Evolutionary conservation across 371 early-diverging fungal species (phyloP), one percentile per base, ranked within the genome.

Genomic region (Lichtheimia corymbifera): DNA sequence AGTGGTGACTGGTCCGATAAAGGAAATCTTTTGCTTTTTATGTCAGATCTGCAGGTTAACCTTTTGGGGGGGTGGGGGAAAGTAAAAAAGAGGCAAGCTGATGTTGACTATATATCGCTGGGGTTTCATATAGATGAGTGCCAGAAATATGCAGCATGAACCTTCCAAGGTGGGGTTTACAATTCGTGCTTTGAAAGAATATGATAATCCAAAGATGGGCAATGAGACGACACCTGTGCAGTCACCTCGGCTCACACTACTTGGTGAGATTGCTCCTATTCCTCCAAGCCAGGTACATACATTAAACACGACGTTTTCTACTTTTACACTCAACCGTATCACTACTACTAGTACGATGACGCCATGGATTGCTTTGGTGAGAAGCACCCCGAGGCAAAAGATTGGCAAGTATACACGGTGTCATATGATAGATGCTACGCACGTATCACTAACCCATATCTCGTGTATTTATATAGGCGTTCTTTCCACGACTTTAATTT

Each of bases 401-500:
- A 45, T 27, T 74, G 75, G 75, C 68, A 56, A 13, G 30, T 22
- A 5, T 4, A 35, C 35, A 11, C 11, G 35, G 9, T 35, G 9
- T 35, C 35, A 35, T 35, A 35, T 35, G 35, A 9, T 11, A 35
- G 1, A 28, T 22, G 22, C 22, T 2, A 22, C 22, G 22, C 22
- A 7, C 28, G 35, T 35, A 35, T 6, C 35, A 35, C 35, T 35
- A 6, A 35, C 9, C 4, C 11, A 35, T 4, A 9, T 35, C 11
- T 5, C 35, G 28, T 28, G 28, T 28, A 27, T 27, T 5, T 3
- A 4, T 30, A 35, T 35, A 35, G 35, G 35, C 6, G 35, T 9
- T 6, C 41, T n/a, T 80, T 83, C 56, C 81, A 83, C 59, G 83
- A 82, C 41, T 86, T 86, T 25, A 50, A 68, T 42, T 82, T 80